Conservation (phyloP, 257 asterid species). For the Nicotiana undulata region DNA sequence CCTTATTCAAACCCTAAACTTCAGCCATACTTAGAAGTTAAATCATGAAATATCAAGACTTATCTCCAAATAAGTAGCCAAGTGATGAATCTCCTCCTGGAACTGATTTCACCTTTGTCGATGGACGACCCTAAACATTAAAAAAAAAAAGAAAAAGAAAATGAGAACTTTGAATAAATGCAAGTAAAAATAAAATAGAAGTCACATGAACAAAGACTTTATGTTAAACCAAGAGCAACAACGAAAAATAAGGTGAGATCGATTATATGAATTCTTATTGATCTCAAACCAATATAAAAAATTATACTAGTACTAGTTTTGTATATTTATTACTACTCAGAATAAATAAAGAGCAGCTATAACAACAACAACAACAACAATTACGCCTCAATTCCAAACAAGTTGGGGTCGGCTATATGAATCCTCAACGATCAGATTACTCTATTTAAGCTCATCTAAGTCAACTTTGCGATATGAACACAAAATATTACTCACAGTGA, state of each 20-base stretch:
- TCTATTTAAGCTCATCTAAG: too few relatives aligned
- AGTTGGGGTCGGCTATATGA: too few relatives aligned
- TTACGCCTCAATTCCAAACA: too few relatives aligned
- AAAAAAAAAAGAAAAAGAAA: not conserved
- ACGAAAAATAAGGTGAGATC: not conserved
- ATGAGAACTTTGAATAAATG: not conserved
- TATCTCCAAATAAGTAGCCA: constrained; percentile 54
- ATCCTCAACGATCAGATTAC: too few relatives aligned
- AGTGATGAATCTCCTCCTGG: constrained; percentile 65
- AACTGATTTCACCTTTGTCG: constrained; percentile 47
- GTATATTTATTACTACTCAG: too few relatives aligned
- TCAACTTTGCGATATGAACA: not conserved
- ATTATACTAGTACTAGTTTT: too few relatives aligned
- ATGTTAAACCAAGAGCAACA: not conserved
- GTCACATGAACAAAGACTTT: not conserved
- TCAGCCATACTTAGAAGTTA: not conserved
- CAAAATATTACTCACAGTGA: constrained; percentile 28
- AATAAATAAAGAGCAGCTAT: too few relatives aligned
- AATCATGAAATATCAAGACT: constrained; percentile 15
- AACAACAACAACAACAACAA: too few relatives aligned
- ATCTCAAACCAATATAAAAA: too few relatives aligned
- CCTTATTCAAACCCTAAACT: constrained; percentile 7
- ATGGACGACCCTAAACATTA: constrained; percentile 36
- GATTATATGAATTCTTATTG: not conserved
- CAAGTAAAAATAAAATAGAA: not conserved